Conservation (phyloP, 129 eudicot species). For the Dittrichia graveolens region DNA sequence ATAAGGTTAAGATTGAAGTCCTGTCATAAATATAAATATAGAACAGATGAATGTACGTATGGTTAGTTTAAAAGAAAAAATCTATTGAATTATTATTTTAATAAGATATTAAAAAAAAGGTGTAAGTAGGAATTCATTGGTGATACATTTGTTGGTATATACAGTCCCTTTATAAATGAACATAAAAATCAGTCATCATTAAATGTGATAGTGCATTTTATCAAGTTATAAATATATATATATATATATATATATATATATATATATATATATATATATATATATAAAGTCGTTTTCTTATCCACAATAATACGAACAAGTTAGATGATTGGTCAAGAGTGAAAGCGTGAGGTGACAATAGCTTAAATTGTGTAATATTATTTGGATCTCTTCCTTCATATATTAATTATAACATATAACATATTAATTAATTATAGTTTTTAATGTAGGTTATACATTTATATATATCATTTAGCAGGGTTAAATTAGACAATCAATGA, state of each 20-base stretch:
- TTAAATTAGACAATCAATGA: too few relatives aligned
- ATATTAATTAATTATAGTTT: too few relatives aligned
- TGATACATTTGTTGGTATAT: constrained; percentile 3
- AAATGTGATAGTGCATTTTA: constrained; percentile 24
- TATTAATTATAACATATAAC: too few relatives aligned
- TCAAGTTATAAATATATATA: not conserved
- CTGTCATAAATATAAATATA: too few relatives aligned
- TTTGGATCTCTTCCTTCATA: too few relatives aligned
- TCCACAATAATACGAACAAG: constrained; percentile 17
- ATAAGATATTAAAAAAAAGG: not conserved
- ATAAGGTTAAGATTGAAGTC: too few relatives aligned
- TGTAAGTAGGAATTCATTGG: not conserved
- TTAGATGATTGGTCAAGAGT: constrained; percentile 24
- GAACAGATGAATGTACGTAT: too few relatives aligned
- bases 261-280: not conserved
- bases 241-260: not conserved
- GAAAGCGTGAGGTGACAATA: constrained; percentile 36
- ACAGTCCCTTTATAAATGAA: not conserved
- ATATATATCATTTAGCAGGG: too few relatives aligned
- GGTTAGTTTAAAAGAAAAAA: too few relatives aligned
- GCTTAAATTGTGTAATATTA: too few relatives aligned
- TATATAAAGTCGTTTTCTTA: constrained; percentile 18
- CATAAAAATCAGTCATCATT: constrained; percentile 19
- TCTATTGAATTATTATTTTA: not conserved
- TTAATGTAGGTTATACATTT: too few relatives aligned